Evolutionary conservation across 1,139 yeast species (phyloP).

Genomic region (Yamadazyma friedrichii): DNA sequence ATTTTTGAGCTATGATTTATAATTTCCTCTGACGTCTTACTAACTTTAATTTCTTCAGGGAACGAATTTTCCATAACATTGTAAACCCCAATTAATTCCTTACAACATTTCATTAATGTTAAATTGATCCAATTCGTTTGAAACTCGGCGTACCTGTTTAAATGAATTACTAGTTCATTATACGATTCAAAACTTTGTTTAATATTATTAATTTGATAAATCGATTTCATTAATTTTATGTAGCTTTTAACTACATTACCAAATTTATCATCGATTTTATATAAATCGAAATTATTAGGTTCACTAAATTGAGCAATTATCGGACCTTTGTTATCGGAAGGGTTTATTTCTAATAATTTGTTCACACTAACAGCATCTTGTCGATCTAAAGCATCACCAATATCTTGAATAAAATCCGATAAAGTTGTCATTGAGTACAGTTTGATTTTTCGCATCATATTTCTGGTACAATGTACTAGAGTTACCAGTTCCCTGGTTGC

Average conservation of each 20-base stretch:
- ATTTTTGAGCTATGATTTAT: slow-evolving; percentile 5
- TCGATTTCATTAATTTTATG: slow-evolving; percentile 37
- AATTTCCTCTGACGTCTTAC: slow-evolving; percentile 9
- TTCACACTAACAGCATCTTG: slow-evolving; percentile 20
- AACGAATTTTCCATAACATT: slow-evolving; percentile 33
- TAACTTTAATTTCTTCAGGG: slow-evolving; percentile 25
- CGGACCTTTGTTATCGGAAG: slow-evolving; percentile 27
- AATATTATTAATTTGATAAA: slow-evolving; percentile 36
- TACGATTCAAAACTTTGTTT: slow-evolving; percentile 38
- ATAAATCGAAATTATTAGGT: slow-evolving; percentile 43
- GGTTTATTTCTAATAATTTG: slow-evolving; percentile 34
- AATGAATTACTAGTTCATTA: slow-evolving; percentile 41
- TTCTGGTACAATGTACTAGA: no score
- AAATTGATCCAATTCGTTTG: slow-evolving; percentile 68
- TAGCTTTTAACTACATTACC: slow-evolving; percentile 34
- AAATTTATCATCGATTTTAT: slow-evolving; percentile 36
- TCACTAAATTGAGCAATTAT: slow-evolving; percentile 28
- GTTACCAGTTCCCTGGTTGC: no score
- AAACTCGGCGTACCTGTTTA: slow-evolving; percentile 62
- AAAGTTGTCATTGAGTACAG: neutral
- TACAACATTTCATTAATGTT: slow-evolving; percentile 54
- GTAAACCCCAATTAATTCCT: slow-evolving; percentile 53
- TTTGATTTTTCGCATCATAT: neutral
- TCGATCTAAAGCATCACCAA: slow-evolving; percentile 6
- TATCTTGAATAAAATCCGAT: neutral